Base-by-base conservation (phyloP, 768 basidiomycete genomes). In the Trametes sanguinea region DNA sequence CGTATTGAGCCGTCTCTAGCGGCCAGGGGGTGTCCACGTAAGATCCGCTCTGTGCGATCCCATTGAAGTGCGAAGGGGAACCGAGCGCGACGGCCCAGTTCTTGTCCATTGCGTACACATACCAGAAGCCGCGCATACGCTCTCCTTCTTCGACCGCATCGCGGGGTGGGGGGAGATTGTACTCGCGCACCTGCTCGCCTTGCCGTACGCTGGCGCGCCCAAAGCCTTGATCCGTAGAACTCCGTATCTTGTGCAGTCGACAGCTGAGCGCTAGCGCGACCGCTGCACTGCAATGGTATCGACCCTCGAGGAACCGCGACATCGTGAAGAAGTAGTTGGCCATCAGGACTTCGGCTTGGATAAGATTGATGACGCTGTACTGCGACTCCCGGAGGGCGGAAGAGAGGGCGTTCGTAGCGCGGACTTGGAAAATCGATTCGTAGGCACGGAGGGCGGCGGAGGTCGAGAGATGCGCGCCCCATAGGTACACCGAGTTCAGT, bases 71-170 rank as follows among this genome's bases (percentile, higher is more conserved):
- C 30, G 79, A 67, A 0, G 84, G 79, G 2, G 78, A 76, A 55
- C 85, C 85, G 48, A 86, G 75, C 2, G 81, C 79, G 33, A 85
- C 79, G 2, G 82, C 76, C 64, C 85, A 79, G 62, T 78, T 78
- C 62, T 85, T 85, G 73, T 88, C 85, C 57, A 87, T 76, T 44
- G 77, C 73, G 61, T 83, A 81, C 7, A 83, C 85, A 2, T 80
- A 73, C 87, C 87, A 89, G 67, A 89, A 88, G 1, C 80, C 83
- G 57, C 83, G 83, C 53, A 88, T 85, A 29, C 85, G 78, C 69
- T 88, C 87, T 17, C 82, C 85, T 68, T 87, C 85, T 64, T 87
- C 87, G 30, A 84, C 67, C 16, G 74, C 65, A 68, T 83, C 81
- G 16, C 62, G 68, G 8, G 69, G 62, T 5, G 69, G 70, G 14